phyloP scores from a whole-genome alignment of 371 early-diverging fungal species.

The Rhizopus sp. region DNA sequence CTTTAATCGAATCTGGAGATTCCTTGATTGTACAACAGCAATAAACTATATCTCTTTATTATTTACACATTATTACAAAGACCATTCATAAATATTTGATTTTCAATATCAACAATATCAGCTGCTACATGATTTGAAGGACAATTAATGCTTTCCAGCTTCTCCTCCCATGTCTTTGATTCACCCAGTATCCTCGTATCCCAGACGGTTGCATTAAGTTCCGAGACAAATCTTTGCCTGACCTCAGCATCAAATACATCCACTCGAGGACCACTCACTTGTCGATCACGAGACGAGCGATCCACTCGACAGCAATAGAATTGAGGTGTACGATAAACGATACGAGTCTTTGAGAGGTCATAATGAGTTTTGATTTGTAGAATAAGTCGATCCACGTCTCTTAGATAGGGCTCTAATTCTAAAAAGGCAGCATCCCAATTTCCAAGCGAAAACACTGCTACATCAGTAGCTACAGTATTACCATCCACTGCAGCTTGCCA shows the following conservation, averaged over 20 bases:
- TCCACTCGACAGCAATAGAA: conserved; percentile 59
- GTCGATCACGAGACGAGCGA: conserved; percentile 30
- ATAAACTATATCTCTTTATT: conserved; percentile 11
- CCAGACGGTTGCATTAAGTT: conserved; percentile 40
- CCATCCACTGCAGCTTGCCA: conserved; percentile 35
- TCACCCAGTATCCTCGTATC: conserved; percentile 43
- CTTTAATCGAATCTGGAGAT: conserved; percentile 43
- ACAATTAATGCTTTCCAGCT: conserved; percentile 30
- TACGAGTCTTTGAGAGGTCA: conserved; percentile 19
- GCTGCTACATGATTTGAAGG: conserved; percentile 48
- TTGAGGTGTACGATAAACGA: conserved; percentile 56
- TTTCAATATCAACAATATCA: conserved; percentile 51
- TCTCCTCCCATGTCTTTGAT: conserved; percentile 35
- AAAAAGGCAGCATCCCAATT: conserved; percentile 60
- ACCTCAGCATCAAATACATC: conserved; percentile 41
- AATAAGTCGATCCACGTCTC: conserved; percentile 32
- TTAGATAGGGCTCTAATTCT: conserved; percentile 29
- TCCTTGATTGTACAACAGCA: conserved; percentile 15
- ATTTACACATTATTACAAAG: conserved; percentile 28
- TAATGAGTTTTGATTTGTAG: conserved; percentile 31
- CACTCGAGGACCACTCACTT: conserved; percentile 39
- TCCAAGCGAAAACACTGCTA: conserved; percentile 47
- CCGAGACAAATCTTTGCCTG: conserved; percentile 19
- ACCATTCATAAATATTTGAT: conserved; percentile 48
- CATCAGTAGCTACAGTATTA: conserved; percentile 10